Percentiles rank a stretch among this genome's conserved stretches.
Evolutionary conservation across 805 yeast species (phyloP).

Genomic region (Pichia phayaonensis): DNA sequence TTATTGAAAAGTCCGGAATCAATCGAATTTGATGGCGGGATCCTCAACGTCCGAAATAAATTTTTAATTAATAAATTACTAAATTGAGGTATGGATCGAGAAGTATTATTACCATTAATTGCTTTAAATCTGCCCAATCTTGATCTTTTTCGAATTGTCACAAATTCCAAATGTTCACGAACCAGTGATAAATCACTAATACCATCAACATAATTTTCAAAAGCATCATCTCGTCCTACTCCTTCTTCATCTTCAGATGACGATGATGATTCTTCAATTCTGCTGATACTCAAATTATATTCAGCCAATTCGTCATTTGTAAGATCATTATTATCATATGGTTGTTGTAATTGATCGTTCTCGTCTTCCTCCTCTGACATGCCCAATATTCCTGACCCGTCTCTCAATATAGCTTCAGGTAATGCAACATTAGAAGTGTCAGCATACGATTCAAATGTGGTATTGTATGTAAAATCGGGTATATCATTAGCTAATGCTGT

Average conservation of each 20-base stretch:
- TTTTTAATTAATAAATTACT: not conserved
- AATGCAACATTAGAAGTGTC: constrained; percentile 27
- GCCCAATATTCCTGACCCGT: constrained; percentile 11
- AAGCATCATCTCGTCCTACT: not conserved
- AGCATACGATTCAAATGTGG: constrained; percentile 12
- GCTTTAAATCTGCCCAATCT: not conserved
- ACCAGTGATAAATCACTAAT: constrained; percentile 16
- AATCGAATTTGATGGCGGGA: not conserved
- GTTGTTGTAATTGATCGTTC: not conserved
- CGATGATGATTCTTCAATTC: not conserved
- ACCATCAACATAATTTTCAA: constrained; percentile 5
- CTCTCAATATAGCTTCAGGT: constrained; percentile 28
- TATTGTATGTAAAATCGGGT: not conserved
- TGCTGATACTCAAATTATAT: constrained; percentile 3
- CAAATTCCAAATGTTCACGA: not conserved
- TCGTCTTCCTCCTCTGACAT: constrained; percentile 1
- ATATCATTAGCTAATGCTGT: not conserved
- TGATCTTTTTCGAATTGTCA: not conserved
- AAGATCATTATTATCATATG: not conserved
- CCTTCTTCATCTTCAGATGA: not conserved
- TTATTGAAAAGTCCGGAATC: constrained; percentile 19
- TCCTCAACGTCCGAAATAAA: not conserved
- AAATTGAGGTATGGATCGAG: not conserved
- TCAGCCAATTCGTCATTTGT: not conserved
- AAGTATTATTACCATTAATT: not conserved